These are phyloP conservation scores for Naegleria gruberi DNA, from an alignment of 208 protist genomes.

Conservation along the genomic window DNA sequence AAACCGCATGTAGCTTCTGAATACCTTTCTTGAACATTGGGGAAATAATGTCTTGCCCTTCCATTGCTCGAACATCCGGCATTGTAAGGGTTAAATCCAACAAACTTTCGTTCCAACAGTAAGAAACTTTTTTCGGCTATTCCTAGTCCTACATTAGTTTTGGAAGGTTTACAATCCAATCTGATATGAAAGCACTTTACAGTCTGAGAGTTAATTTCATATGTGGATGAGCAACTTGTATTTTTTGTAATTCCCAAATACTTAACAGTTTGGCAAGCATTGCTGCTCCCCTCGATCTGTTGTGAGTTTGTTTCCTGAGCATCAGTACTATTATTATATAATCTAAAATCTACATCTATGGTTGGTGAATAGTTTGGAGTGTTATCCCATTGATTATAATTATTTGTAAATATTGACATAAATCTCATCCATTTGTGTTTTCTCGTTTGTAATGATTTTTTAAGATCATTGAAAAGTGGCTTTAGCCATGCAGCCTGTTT, in stretches of 20 bases:
- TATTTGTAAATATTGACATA: neutral
- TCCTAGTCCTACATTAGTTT: neutral
- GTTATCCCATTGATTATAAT: neutral
- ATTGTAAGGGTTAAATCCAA: neutral
- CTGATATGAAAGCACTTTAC: neutral
- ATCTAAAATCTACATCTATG: neutral
- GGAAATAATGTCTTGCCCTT: neutral
- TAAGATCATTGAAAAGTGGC: neutral
- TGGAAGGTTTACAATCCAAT: neutral
- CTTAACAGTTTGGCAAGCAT: too few species aligned
- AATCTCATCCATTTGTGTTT: neutral
- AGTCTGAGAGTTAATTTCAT: neutral
- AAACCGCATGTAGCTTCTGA: neutral
- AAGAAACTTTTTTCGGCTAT: neutral
- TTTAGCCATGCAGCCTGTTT: neutral
- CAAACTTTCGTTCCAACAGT: neutral
- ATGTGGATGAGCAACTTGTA: neutral
- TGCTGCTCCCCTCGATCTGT: too few species aligned
- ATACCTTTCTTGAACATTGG: neutral
- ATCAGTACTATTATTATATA: neutral
- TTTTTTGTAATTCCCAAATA: neutral
- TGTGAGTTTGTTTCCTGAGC: neutral
- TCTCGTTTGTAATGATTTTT: neutral
- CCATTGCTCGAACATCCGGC: neutral
- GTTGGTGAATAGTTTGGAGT: neutral